Percentiles rank a stretch among this genome's conserved stretches.
Conservation (phyloP, 208 protist genomes). For the Trypanosoma scelopori region DNA sequence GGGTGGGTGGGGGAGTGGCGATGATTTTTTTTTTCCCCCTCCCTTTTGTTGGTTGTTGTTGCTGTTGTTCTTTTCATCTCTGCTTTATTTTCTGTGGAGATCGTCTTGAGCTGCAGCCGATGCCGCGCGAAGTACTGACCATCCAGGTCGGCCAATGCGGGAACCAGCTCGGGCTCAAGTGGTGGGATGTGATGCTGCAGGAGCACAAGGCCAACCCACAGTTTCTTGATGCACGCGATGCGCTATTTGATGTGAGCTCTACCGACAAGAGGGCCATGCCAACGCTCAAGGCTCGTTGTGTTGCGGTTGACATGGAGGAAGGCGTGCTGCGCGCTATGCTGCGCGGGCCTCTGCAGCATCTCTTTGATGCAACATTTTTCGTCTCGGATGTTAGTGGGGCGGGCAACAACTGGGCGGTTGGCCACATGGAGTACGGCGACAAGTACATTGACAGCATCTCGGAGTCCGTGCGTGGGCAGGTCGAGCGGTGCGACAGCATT, state of each 20-base stretch:
- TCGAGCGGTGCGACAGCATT: conserved; percentile 94
- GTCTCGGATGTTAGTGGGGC: conserved; percentile 87
- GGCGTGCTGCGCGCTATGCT: conserved; percentile 90
- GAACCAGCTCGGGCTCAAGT: conserved; percentile 94
- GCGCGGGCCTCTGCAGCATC: conserved; percentile 64
- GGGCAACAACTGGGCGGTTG: conserved; percentile 94
- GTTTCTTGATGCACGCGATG: conserved; percentile 69
- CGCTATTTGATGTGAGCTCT: conserved; percentile 51
- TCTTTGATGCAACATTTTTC: conserved; percentile 92
- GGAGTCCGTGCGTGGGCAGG: conserved; percentile 82
- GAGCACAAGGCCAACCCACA: conserved; percentile 89
- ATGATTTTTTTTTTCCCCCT: conserved; percentile 10
- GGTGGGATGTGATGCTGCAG: conserved; percentile 95
- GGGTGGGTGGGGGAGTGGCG: no score
- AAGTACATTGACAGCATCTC: conserved; percentile 81
- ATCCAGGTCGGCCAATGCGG: conserved; percentile 94
- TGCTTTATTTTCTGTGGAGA: not conserved
- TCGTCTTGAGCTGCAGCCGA: conserved; percentile 9
- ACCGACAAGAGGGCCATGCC: not conserved
- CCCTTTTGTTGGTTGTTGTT: no score
- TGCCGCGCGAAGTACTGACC: conserved; percentile 90
- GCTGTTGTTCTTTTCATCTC: no score
- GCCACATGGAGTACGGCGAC: conserved; percentile 92
- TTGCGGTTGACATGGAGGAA: conserved; percentile 97
- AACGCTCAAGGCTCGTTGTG: conserved; percentile 87